These are phyloP conservation scores for Adansonia digitata DNA, from an alignment of 345 rosid genomes.

Conservation along the genomic window DNA sequence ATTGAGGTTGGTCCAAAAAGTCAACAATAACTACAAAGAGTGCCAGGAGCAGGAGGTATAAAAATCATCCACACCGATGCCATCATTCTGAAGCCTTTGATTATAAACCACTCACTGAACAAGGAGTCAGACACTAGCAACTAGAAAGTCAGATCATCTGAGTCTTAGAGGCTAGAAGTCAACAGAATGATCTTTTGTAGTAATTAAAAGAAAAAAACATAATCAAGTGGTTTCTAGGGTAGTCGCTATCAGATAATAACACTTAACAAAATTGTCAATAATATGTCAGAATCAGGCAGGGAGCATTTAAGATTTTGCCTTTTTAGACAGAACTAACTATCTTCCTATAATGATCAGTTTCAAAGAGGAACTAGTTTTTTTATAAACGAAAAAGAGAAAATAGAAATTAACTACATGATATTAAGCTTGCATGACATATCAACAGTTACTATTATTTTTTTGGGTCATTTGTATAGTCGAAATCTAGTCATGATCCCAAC, in stretches of 20 bases:
- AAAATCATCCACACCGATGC: background rate
- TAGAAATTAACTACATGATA: background rate
- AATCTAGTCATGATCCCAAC: background rate
- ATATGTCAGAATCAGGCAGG: background rate
- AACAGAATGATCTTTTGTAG: background rate
- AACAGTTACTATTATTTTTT: background rate
- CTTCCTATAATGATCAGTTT: background rate
- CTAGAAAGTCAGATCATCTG: background rate
- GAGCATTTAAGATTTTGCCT: background rate
- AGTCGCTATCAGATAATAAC: background rate
- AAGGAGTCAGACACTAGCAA: background rate
- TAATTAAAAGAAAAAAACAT: background rate
- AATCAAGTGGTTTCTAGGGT: background rate
- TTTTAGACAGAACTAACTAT: background rate
- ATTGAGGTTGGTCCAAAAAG: background rate
- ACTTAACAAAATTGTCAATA: background rate
- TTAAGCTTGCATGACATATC: background rate
- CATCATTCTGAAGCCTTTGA: slow-evolving; percentile 4
- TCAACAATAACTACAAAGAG: background rate
- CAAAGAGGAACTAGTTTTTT: too few species aligned
- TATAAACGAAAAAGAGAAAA: background rate
- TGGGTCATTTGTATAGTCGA: background rate
- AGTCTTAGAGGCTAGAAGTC: slow-evolving; percentile 4
- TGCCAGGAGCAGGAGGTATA: background rate
- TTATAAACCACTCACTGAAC: background rate